Conservation (phyloP, 345 rosid genomes). For the Acer saccharum region DNA sequence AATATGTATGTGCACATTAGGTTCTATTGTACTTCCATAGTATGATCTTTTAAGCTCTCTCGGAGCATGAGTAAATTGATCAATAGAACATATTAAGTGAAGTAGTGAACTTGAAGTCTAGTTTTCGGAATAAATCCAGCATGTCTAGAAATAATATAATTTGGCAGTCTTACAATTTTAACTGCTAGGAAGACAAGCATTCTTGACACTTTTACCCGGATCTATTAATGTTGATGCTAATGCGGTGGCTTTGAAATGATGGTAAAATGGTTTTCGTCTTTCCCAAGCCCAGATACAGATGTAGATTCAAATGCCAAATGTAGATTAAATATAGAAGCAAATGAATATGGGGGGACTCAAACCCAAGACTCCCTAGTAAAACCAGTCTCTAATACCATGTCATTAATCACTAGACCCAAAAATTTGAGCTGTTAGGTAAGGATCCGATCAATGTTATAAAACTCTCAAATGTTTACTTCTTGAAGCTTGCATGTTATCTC, state of each 20-base stretch:
- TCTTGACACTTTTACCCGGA: neutral
- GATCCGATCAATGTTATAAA: neutral
- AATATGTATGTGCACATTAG: neutral
- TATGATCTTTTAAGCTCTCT: neutral
- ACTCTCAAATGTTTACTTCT: neutral
- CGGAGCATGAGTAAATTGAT: neutral
- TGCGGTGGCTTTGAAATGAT: conserved; percentile 3
- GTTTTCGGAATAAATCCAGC: neutral
- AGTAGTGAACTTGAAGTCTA: neutral
- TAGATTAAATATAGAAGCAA: neutral
- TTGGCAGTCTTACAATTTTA: neutral
- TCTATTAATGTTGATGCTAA: neutral
- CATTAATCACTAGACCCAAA: neutral
- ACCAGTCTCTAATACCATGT: neutral
- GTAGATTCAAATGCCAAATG: neutral
- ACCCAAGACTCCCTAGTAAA: neutral
- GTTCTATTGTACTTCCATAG: neutral
- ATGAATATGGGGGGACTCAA: neutral
- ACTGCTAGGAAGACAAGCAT: neutral
- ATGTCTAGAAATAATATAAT: neutral
- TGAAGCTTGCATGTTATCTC: neutral
- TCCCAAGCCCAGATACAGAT: neutral
- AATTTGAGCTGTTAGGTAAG: neutral
- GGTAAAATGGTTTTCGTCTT: neutral
- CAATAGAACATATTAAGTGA: neutral